These are phyloP conservation scores for Gossypium lobatum DNA, from an alignment of 441 rosid species.

Conservation along the genomic window DNA sequence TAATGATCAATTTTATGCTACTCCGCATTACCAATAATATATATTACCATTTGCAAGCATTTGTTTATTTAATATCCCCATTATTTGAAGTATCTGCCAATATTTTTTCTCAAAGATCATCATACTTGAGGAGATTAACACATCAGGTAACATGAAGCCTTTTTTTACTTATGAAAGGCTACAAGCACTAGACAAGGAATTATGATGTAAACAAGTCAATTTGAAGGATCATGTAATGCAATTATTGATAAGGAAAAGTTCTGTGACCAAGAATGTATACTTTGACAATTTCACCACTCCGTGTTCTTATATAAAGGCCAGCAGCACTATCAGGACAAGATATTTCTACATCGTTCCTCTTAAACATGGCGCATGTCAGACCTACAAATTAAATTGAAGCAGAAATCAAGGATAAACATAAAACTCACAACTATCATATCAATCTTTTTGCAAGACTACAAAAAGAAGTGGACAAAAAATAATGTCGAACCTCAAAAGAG, in stretches of 20 bases:
- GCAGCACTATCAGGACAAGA: slow-evolving; percentile 78
- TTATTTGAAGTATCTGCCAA: too few relatives aligned
- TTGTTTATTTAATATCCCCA: neutral
- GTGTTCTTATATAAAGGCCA: slow-evolving; percentile 85
- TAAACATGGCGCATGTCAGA: slow-evolving; percentile 86
- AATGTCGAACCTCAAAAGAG: neutral
- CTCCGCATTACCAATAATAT: too few relatives aligned
- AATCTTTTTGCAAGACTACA: neutral
- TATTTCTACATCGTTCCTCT: slow-evolving; percentile 61
- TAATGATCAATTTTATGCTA: too few relatives aligned
- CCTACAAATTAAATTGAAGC: slow-evolving; percentile 50
- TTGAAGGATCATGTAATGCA: slow-evolving; percentile 1
- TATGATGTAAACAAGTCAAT: slow-evolving; percentile 7
- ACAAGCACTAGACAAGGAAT: neutral
- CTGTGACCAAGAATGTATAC: slow-evolving; percentile 39
- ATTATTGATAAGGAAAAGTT: slow-evolving; percentile 12
- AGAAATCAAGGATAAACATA: slow-evolving; percentile 20
- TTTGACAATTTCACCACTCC: slow-evolving; percentile 71
- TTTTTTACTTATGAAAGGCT: neutral
- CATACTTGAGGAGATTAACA: neutral
- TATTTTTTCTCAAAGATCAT: too few relatives aligned
- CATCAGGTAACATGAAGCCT: neutral
- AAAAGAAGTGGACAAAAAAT: neutral
- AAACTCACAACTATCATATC: slow-evolving; percentile 2
- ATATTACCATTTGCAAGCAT: neutral